These are phyloP conservation scores for Zarea fungicola DNA, from an alignment of 2,329 filamentous ascomycete genomes.

Conservation along the genomic window DNA sequence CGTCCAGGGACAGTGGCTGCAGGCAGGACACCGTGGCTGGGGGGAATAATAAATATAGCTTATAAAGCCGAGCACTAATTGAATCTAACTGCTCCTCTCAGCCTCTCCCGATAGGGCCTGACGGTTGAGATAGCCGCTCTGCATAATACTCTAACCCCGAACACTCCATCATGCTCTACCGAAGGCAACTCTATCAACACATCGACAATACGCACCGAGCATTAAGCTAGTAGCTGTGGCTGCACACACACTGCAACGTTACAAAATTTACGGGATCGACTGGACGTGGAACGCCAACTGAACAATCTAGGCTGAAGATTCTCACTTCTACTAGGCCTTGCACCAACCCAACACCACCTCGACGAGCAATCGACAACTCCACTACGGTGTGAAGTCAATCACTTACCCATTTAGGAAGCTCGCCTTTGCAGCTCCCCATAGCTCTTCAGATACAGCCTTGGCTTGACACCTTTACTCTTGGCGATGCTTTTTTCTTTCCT, in stretches of 20 bases:
- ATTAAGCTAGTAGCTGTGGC: neutral
- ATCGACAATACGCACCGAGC: too few relatives aligned
- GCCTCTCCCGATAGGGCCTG: neutral
- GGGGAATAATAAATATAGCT: neutral
- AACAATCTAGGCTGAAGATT: neutral
- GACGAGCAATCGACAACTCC: neutral
- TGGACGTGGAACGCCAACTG: neutral
- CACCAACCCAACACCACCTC: too few relatives aligned
- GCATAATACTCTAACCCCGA: neutral
- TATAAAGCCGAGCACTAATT: neutral
- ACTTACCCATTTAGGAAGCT: slow-evolving; percentile 6
- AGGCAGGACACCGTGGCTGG: neutral
- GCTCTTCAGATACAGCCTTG: neutral
- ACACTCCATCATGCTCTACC: neutral
- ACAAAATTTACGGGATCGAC: slow-evolving; percentile 1
- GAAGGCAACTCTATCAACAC: neutral
- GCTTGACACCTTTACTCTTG: neutral
- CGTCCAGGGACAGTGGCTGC: neutral
- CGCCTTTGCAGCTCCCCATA: neutral
- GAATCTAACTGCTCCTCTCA: too few relatives aligned
- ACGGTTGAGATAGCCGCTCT: neutral
- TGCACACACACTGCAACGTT: slow-evolving; percentile 11
- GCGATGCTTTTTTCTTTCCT: neutral
- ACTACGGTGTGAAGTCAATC: slow-evolving; percentile 2
- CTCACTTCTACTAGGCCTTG: neutral